Base-by-base conservation (phyloP, 331 rosid species). In the Malus hybrid region DNA sequence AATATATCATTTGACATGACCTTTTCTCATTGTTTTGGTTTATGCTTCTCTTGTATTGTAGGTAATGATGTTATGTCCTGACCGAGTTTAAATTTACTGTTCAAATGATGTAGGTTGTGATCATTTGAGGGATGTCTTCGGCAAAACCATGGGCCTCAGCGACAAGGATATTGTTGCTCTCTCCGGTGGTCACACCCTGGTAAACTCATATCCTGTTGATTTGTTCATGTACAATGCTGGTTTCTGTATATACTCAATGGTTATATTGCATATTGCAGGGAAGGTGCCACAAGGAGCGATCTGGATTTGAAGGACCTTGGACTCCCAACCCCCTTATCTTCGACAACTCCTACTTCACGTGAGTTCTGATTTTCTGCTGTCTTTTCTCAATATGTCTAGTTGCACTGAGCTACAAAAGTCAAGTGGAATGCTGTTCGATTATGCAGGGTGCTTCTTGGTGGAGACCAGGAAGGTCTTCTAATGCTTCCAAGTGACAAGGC, bases 261-360 rank as follows among this genome's bases (percentile, higher is more conserved):
- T 24, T 5, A n/a, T 8, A 13, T 28, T 24, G 20, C 28, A 18
- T 14, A 62, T 36, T 31, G 14, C 80, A 95, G 99, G 99, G 99
- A 79, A 86, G 91, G 88, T 48, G 87, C 77, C 99, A 95, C 96
- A 95, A 95, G 89, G 99, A 95, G 78, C 96, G 97, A 13, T 95
- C 99, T 81, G 99, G 99, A 39, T 95, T 95, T 19, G 99, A 95
- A 84, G 99, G 99, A 9, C 87, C 99, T 0, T 95, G 99, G 99
- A 95, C 99, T 19, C 0, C 69, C 20, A 95, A 92, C 76, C 99
- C 99, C 48, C 91, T 87, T 79, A 90, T 92, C 66, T 95, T 95
- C 24, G 99, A 95, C 76, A 92, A 90, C 86, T 42, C 97, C 1
- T 95, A 95, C 78, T 95, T 95, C 81, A 84, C 3, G 99, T 92